Evolutionary conservation across 148 eudicot genomes (phyloP).

Genomic region (Vaccinium vitisidaea): DNA sequence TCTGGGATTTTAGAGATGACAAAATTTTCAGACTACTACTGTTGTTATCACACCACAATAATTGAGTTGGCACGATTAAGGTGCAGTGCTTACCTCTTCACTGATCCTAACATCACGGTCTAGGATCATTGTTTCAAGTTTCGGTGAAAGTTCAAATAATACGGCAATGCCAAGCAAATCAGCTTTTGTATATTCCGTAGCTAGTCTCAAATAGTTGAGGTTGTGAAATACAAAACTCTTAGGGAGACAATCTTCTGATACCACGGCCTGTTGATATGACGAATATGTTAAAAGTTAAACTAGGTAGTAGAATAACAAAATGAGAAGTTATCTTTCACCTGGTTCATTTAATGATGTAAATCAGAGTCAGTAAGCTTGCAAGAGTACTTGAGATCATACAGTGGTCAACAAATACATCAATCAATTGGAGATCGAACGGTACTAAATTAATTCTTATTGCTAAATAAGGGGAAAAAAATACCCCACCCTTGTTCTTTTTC

Average conservation of each 20-base stretch:
- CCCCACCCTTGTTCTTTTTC: background rate
- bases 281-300: background rate
- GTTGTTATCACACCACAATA: background rate
- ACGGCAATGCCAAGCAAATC: background rate
- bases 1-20: background rate
- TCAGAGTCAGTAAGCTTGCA: background rate
- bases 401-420: background rate
- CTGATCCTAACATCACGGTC: background rate
- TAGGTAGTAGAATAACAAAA: background rate
- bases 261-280: background rate
- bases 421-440: background rate
- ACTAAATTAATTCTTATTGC: background rate
- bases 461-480: background rate
- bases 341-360: background rate
- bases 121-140: conserved; percentile 8
- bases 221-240: background rate
- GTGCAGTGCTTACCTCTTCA: background rate
- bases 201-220: background rate
- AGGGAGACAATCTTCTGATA: background rate
- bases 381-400: background rate
- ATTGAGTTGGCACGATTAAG: background rate
- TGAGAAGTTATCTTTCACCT: background rate
- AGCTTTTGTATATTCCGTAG: background rate
- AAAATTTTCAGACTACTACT: background rate
- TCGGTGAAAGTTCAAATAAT: conserved; percentile 4